These are phyloP conservation scores for Carex cristatella DNA, from an alignment of 176 grass and related monocot species.

Conservation along the genomic window DNA sequence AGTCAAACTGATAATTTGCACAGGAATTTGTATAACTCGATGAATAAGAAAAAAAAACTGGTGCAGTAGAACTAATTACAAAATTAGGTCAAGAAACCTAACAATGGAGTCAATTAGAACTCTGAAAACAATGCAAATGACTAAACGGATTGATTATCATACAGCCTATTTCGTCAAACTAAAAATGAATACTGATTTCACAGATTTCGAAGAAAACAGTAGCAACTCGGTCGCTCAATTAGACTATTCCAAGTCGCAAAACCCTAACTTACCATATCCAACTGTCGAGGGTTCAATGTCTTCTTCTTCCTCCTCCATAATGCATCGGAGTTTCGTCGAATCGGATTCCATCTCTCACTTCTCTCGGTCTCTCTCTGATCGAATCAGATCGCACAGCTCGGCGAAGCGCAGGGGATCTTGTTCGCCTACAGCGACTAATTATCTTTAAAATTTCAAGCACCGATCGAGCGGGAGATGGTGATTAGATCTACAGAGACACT, in stretches of 20 bases:
- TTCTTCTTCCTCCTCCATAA: slow-evolving; percentile 13
- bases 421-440: not conserved
- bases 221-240: not conserved
- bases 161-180: not conserved
- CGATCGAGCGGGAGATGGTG: not conserved
- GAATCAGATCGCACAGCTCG: not conserved
- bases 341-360: slow-evolving; percentile 9
- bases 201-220: not conserved
- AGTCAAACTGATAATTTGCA: not conserved
- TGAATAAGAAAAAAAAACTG: not conserved
- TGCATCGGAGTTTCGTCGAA: slow-evolving; percentile 2
- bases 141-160: not conserved
- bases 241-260: not conserved
- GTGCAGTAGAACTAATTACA: not conserved
- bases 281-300: not conserved
- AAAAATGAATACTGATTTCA: not conserved
- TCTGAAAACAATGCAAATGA: not conserved
- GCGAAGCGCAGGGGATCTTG: not conserved
- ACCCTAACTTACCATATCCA: slow-evolving; percentile 19
- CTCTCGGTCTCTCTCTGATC: not conserved
- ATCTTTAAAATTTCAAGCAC: not conserved
- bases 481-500: not conserved
- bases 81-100: not conserved
- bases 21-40: not conserved
- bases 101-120: not conserved